Conservation (phyloP, 768 basidiomycete species). For the Serendipita indica region DNA sequence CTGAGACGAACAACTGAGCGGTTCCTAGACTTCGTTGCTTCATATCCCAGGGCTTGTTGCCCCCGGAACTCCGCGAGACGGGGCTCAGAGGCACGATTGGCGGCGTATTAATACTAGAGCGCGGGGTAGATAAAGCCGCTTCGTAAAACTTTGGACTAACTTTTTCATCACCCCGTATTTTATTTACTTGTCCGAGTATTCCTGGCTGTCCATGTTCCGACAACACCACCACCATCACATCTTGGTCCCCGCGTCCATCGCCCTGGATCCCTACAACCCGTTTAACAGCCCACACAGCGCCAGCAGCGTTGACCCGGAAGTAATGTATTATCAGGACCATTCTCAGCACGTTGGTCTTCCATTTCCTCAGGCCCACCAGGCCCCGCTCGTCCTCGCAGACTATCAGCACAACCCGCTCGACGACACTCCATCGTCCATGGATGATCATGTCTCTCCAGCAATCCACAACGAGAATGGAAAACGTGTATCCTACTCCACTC, state of each 20-base stretch:
- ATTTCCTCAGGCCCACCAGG: background rate
- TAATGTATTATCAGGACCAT: conserved; percentile 9
- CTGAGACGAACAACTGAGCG: background rate
- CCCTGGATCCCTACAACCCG: background rate
- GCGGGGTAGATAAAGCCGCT: background rate
- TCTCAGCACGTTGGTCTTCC: background rate
- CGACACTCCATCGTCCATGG: conserved; percentile 5
- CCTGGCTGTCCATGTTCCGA: background rate
- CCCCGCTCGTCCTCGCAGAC: background rate
- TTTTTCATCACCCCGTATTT: background rate
- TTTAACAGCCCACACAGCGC: background rate
- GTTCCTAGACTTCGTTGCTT: no score
- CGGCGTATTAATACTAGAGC: background rate
- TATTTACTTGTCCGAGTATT: background rate
- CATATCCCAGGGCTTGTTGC: no score
- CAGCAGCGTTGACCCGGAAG: no score
- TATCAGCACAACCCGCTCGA: background rate
- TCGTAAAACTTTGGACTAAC: background rate
- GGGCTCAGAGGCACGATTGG: no score
- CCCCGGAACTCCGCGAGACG: no score
- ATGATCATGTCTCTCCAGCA: background rate
- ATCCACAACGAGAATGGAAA: conserved; percentile 41
- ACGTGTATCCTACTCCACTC: conserved; percentile 41
- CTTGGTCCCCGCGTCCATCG: background rate
- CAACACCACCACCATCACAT: no score